Evolutionary conservation across 805 yeast species (phyloP), one percentile per base, ranked within the genome.

Genomic region (Lipomyces yamanashiensis): DNA sequence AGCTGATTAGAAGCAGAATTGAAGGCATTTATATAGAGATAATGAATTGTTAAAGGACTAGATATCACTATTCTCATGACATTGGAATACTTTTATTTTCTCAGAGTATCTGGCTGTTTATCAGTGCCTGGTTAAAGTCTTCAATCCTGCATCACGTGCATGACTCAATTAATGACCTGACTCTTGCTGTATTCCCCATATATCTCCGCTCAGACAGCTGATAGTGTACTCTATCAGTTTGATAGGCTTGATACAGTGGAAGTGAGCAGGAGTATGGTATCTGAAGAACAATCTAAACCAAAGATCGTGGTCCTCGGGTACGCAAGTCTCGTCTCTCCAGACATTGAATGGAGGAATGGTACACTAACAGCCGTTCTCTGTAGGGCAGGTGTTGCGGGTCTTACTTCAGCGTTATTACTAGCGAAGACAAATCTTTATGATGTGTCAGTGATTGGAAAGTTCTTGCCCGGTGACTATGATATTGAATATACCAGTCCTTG

Each of bases 401-500:
- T 85, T 39, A 84, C 87, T 1, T 73, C 80, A 34, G 86, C 88
- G 0, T 72, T 76, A 33, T 74, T 76, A 28, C 75, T 84, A 5
- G 69, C 81, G 0, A 72, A 77, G 58, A 72, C 74, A 41, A 81
- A 79, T 5, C 50, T 48, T 23, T 78, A 81, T 66, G 74, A 75
- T 23, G 81, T 90, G 65, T 79, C 84, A 3, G 81, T 89, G 1
- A 69, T 87, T 19, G 93, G 90, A 7, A 84, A 87, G 71, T 83
- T 81, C 69, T 74, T 87, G 44, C 96, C 96, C 2, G 96, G 96
- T 4, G 96, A 90, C 71, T 87, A 85, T 67, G 85, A 91, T 3
- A 83, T 84, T 62, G 79, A 83, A 55, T 90, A 87, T 74, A 86
- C 96, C 0, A 87, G 92, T 0, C 96, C 96, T 0, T 87, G 88